Evolutionary conservation across 108 stramenopile genomes (phyloP), one percentile per base, ranked within the genome.

Genomic region (Cyclotella choctawhatcheeana): DNA sequence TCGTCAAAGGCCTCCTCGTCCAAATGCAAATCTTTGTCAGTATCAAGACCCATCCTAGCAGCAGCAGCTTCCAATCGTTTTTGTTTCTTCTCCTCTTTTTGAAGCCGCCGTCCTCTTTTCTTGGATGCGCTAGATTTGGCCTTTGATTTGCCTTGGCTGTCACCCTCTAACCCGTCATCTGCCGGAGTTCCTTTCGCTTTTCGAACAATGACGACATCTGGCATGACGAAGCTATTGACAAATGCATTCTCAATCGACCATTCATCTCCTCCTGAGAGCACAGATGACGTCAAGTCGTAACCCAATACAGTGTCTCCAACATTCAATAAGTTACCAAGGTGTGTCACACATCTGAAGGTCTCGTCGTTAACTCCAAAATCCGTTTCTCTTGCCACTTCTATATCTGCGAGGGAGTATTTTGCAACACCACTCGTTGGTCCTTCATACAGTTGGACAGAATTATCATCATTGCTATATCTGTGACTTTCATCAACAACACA

Each of bases 271-370:
- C 80, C 74, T 14, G 78, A 80, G 45, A 94, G 47, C 17, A 90
- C 88, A 10, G 86, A 71, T 3, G 86, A 70, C 24, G 59, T 55
- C 67, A 99, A 71, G 81, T 99, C 98, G 76, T 98, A 99, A 8
- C 98, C 99, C 59, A 97, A 65, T 16, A 97, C 98, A 40, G 82
- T 67, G 86, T 99, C 99, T 3, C 99, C 99, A 27, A 92, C 85
- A 59, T 85, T 69, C 16, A 99, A 52, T 67, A 99, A 71, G 79
- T 95, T 58, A 2, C 99, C 99, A 27, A 99, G 74, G 82, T 99
- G 99, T 1, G 95, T 97, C 22, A 96, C 80, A 56, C 91, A 93
- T 35, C 70, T 73, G 52, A 97, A 86, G 29, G 81, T 84, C 44
- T 92, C 89, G 73, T 98, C 97, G 64, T 96, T 96, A 8, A 64